Percentiles rank a stretch among this genome's conserved stretches.
Evolutionary conservation across 768 basidiomycete genomes (phyloP).

Genomic region (Tephrocybe rancida): DNA sequence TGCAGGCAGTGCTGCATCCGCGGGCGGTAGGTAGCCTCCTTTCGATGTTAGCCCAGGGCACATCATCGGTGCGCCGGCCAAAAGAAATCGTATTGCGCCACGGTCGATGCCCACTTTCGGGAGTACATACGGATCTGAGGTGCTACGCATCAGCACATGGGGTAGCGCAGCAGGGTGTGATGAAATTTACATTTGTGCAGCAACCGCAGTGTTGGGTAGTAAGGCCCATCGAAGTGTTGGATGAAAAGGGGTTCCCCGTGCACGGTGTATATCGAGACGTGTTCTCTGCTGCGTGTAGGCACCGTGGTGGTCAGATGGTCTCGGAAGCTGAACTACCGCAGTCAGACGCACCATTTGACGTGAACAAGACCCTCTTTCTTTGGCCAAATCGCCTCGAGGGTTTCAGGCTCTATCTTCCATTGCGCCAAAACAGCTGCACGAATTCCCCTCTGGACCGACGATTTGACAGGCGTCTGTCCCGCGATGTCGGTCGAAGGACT

Average conservation of each 20-base stretch:
- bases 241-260: constrained; percentile 89
- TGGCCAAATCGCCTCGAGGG: constrained; percentile 92
- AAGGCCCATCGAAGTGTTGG: constrained; percentile 95
- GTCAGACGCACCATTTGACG: constrained; percentile 84
- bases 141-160: neutral
- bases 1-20: constrained; percentile 64
- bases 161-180: neutral
- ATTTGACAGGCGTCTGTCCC: constrained; percentile 89
- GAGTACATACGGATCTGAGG: constrained; percentile 84
- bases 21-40: constrained; percentile 84
- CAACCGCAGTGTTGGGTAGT: constrained; percentile 85
- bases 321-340: constrained; percentile 9
- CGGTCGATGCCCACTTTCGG: constrained; percentile 91
- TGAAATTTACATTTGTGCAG: constrained; percentile 86
- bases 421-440: constrained; percentile 79
- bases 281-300: constrained; percentile 76
- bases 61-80: constrained; percentile 96
- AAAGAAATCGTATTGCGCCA: constrained; percentile 96
- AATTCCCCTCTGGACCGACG: constrained; percentile 90
- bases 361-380: constrained; percentile 96
- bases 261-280: constrained; percentile 91
- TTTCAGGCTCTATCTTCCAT: constrained; percentile 79
- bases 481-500: constrained; percentile 79
- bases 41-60: constrained; percentile 94
- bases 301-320: constrained; percentile 20